Conservation (phyloP, 1,284 basidiomycete genomes). For the Peniophora sp. region DNA sequence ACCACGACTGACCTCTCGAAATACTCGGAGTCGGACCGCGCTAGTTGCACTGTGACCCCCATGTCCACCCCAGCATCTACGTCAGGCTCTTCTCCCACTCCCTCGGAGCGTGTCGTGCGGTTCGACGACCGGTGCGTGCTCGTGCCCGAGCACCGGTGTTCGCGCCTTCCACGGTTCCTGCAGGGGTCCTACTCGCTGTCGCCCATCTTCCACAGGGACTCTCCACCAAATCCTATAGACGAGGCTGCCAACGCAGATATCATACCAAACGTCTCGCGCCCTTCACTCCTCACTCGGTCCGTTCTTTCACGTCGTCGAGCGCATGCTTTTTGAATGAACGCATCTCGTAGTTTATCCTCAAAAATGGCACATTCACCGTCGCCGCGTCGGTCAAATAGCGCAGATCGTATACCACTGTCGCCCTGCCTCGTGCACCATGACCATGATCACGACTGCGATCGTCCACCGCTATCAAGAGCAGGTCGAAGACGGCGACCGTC, state of each 20-base stretch:
- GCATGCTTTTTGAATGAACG: background rate
- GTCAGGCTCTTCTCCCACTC: too few species aligned
- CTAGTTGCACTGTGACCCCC: too few species aligned
- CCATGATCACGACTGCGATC: constrained; percentile 3
- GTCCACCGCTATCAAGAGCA: background rate
- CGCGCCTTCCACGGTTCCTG: constrained; percentile 38
- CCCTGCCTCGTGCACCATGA: constrained; percentile 18
- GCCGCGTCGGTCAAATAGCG: constrained; percentile 15
- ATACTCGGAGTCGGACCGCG: too few species aligned
- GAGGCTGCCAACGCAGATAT: background rate
- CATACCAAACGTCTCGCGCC: background rate
- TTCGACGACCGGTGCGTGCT: constrained; percentile 61
- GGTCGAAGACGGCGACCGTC: background rate
- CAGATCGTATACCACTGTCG: constrained; percentile 16
- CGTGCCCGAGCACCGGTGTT: constrained; percentile 44
- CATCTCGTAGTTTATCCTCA: constrained; percentile 1
- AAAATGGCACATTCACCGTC: constrained; percentile 13
- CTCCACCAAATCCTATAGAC: background rate
- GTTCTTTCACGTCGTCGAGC: background rate
- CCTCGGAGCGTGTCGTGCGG: constrained; percentile 36
- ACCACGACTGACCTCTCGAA: too few species aligned
- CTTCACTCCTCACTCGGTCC: background rate
- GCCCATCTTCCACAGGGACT: constrained; percentile 43
- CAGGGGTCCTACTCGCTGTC: constrained; percentile 57
- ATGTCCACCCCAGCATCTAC: too few species aligned